Evolutionary conservation across 2,329 filamentous ascomycete genomes (phyloP).

Genomic region (Fusarium sp.): DNA sequence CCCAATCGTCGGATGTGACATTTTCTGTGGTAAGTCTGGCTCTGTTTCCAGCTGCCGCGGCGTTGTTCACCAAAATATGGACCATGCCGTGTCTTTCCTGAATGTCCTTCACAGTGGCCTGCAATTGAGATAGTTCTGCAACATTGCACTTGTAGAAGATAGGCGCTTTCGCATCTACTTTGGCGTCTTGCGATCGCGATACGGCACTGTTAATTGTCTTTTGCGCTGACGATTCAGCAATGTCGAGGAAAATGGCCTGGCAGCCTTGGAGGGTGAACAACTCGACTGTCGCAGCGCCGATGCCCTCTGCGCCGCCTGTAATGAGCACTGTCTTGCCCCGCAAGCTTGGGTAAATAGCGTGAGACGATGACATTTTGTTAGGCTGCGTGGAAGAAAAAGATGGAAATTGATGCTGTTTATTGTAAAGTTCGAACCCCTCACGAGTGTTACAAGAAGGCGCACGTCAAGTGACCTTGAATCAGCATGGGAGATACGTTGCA

Average conservation of each 20-base stretch:
- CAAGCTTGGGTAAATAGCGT: slow-evolving; percentile 59
- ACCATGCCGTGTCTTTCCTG: slow-evolving; percentile 58
- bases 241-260: slow-evolving; percentile 61
- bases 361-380: slow-evolving; percentile 5
- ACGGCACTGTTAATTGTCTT: slow-evolving; percentile 48
- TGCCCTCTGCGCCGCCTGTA: slow-evolving; percentile 62
- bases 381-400: too few species aligned
- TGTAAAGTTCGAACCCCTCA: neutral
- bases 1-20: slow-evolving; percentile 59
- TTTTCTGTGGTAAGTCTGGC: slow-evolving; percentile 50
- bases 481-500: neutral
- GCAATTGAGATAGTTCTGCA: slow-evolving; percentile 53
- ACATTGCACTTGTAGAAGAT: slow-evolving; percentile 60
- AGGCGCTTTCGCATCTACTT: slow-evolving; percentile 44
- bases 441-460: neutral
- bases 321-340: slow-evolving; percentile 58
- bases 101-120: slow-evolving; percentile 52
- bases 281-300: slow-evolving; percentile 61
- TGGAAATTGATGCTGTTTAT: neutral
- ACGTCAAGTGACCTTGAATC: neutral
- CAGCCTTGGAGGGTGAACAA: slow-evolving; percentile 60
- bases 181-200: slow-evolving; percentile 20
- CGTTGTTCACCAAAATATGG: slow-evolving; percentile 89
- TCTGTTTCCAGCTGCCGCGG: slow-evolving; percentile 61
- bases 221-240: slow-evolving; percentile 48